phyloP scores from a whole-genome alignment of 495 filamentous ascomycete species.

The Hypoxylon crocopeplum region DNA sequence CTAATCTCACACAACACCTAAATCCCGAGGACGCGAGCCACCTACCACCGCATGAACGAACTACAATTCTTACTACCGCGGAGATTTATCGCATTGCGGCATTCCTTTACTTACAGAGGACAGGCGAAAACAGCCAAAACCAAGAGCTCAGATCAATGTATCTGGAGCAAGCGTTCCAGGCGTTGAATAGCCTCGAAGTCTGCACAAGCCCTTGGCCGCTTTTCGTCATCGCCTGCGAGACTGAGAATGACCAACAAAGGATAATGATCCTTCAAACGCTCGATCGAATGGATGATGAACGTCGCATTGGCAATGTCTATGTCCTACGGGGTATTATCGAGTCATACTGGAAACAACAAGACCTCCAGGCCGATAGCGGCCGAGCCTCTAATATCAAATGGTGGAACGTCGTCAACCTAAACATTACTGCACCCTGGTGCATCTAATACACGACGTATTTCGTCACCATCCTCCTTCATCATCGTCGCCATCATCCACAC shows the following conservation, averaged over 20 bases:
- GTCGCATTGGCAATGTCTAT: conserved; percentile 46
- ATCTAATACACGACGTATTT: conserved; percentile 24
- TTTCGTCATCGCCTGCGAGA: conserved; percentile 47
- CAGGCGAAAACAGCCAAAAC: conserved; percentile 29
- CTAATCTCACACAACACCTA: conserved; percentile 34
- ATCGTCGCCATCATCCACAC: not conserved
- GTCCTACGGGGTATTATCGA: conserved; percentile 46
- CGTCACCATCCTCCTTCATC: not conserved
- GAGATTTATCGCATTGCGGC: conserved; percentile 46
- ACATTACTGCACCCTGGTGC: conserved; percentile 43
- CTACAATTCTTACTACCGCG: conserved; percentile 40
- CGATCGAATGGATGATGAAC: conserved; percentile 42
- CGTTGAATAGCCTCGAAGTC: conserved; percentile 34
- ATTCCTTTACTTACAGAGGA: conserved; percentile 42
- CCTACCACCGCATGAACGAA: conserved; percentile 29
- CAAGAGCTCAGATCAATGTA: conserved; percentile 37
- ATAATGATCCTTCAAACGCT: conserved; percentile 42
- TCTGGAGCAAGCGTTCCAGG: conserved; percentile 36
- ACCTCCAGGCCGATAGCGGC: conserved; percentile 43
- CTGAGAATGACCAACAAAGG: conserved; percentile 42
- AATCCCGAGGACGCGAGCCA: conserved; percentile 22
- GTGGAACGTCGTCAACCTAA: conserved; percentile 44
- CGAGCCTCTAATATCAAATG: conserved; percentile 37
- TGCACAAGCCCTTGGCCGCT: conserved; percentile 48
- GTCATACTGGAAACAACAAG: conserved; percentile 46